Evolutionary conservation across 1,284 basidiomycete species (phyloP).

Genomic region (Boletus semigastroideus): DNA sequence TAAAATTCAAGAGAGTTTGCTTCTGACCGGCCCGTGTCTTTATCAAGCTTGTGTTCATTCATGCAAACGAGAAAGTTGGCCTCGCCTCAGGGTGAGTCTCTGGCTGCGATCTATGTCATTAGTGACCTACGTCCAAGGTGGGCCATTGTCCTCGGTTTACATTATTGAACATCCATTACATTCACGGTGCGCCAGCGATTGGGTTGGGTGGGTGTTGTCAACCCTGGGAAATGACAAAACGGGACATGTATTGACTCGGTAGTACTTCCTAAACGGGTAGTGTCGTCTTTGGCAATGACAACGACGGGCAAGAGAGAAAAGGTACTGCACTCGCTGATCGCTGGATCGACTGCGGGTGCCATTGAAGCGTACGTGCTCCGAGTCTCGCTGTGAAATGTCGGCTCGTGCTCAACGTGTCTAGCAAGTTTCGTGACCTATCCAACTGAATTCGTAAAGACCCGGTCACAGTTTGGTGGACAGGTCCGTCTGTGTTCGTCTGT

Average conservation of each 20-base stretch:
- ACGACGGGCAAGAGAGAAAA: conserved; percentile 76
- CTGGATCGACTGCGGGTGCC: conserved; percentile 92
- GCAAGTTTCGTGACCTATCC: conserved; percentile 83
- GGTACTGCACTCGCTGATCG: conserved; percentile 77
- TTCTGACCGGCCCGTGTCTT: neutral
- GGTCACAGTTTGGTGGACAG: conserved; percentile 79
- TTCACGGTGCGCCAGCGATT: too few relatives aligned
- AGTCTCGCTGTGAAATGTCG: neutral
- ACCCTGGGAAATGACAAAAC: too few relatives aligned
- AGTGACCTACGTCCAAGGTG: too few relatives aligned
- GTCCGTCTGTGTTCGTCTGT: conserved; percentile 34
- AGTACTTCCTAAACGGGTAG: conserved; percentile 14
- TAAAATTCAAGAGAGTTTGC: conserved; percentile 17
- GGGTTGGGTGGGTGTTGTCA: too few relatives aligned
- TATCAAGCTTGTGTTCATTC: conserved; percentile 23
- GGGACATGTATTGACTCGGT: neutral
- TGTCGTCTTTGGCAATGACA: conserved; percentile 11
- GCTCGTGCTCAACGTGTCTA: conserved; percentile 34
- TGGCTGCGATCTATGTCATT: too few relatives aligned
- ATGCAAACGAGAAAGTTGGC: conserved; percentile 32
- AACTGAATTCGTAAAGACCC: conserved; percentile 90
- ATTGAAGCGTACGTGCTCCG: conserved; percentile 74
- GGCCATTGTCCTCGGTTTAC: too few relatives aligned
- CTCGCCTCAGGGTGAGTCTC: too few relatives aligned
- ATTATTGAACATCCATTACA: too few relatives aligned